These are phyloP conservation scores for Epichloe aotearoae DNA, from an alignment of 2,329 filamentous ascomycete genomes.

Conservation along the genomic window DNA sequence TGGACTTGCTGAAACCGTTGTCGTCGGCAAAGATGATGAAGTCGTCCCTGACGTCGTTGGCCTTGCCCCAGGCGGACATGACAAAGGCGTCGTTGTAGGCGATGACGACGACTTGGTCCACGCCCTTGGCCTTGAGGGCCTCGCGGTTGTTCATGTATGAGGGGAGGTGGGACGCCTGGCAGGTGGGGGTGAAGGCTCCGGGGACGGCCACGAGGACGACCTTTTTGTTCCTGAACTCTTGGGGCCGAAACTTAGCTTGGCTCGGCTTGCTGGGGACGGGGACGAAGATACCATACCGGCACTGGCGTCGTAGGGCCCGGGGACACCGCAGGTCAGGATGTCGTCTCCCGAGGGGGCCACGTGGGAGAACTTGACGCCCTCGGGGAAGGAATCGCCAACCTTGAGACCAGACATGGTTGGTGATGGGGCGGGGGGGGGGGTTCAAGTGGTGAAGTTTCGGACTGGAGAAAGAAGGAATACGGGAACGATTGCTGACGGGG, in stretches of 20 bases:
- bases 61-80: constrained; percentile 85
- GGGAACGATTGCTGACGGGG: background rate
- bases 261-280: too few species aligned
- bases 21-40: constrained; percentile 62
- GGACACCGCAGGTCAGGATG: constrained; percentile 66
- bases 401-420: constrained; percentile 50
- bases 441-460: background rate
- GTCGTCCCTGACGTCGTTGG: constrained; percentile 63
- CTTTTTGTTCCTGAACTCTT: constrained; percentile 44
- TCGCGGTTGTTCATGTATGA: constrained; percentile 63
- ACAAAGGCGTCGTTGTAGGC: constrained; percentile 78
- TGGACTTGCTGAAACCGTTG: constrained; percentile 57
- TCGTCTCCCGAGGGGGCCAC: constrained; percentile 62
- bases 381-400: constrained; percentile 71
- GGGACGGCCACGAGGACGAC: constrained; percentile 42
- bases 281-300: constrained; percentile 28
- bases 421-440: background rate
- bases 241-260: too few species aligned
- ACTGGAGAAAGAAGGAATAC: background rate
- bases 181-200: constrained; percentile 77
- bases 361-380: constrained; percentile 71
- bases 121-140: constrained; percentile 64
- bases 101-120: constrained; percentile 70
- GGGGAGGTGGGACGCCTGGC: constrained; percentile 68
- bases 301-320: constrained; percentile 65